Evolutionary conservation across 2,329 filamentous ascomycete species (phyloP), one percentile per base, ranked within the genome.

Genomic region (Fusarium globosum): DNA sequence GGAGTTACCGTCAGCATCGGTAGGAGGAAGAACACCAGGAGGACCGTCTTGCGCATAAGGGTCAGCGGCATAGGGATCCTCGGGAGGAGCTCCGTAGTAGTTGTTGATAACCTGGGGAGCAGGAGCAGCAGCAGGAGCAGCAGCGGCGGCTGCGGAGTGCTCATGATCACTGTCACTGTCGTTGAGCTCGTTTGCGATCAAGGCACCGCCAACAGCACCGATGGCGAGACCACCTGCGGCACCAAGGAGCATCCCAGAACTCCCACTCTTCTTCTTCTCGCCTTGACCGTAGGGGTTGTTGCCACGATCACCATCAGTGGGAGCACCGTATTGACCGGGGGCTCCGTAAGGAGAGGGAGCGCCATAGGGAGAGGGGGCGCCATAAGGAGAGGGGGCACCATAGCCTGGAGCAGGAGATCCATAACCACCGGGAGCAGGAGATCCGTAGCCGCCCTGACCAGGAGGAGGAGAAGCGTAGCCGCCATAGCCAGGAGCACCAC

Each of bases 201-300:
- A 76, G 7, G 88, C 90, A 57, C 89, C 90, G 30, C 87, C 90
- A 43, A 89, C 79, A 61, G 85, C 87, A 73, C 89, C 89, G 18
- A 87, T 82, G 2, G 87, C 90, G 26, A 91, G 78, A 80, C 90
- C 91, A 41, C 85, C 90, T 15, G 87, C 88, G 57, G 88, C 90
- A 48, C 86, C 90, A 28, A 89, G 84, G 49, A 91, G 82, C 79
- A 90, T 85, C 76, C 87, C 87, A 26, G 86, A 88, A 72, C 84
- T 87, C 65, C 85, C 85, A 45, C 81, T 81, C 76, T 83, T 82
- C 72, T 85, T 80, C 71, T 78, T 63, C n/a, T 78, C 62, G 36
- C 74, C 77, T 39, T 76, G 53, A 20, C 71, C 65, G 36, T 76
- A 74, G 18, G 71, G 73, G 52, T 74, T 72, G 59, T 73, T 69